Conservation (phyloP, 345 rosid species). For the Salix purpurea region DNA sequence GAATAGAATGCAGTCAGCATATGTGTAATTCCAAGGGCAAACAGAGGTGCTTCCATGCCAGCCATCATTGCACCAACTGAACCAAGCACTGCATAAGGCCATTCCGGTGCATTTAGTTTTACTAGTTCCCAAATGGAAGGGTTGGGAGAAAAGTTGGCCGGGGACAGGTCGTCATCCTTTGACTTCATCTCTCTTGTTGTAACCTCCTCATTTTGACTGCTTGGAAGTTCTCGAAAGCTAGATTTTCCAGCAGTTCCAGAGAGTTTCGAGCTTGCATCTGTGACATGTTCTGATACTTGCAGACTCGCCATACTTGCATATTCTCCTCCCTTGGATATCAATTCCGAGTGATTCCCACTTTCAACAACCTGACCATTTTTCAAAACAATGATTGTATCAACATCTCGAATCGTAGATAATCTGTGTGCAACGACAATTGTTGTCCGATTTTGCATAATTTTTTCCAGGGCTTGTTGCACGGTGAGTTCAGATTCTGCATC, state of each 20-base stretch:
- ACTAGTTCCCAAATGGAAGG: conserved; percentile 54
- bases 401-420: conserved; percentile 63
- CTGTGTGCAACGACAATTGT: conserved; percentile 72
- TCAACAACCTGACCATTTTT: conserved; percentile 64
- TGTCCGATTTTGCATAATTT: conserved; percentile 55
- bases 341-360: conserved; percentile 63
- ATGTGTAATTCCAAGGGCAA: conserved; percentile 67
- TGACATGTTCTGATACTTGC: conserved; percentile 43
- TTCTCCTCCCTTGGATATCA: conserved; percentile 59
- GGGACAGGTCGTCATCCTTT: conserved; percentile 21
- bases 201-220: conserved; percentile 18
- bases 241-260: conserved; percentile 32
- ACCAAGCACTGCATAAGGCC: conserved; percentile 79
- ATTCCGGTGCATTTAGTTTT: conserved; percentile 72
- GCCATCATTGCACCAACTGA: conserved; percentile 71
- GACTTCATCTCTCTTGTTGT: conserved; percentile 1
- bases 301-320: conserved; percentile 53
- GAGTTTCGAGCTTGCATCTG: conserved; percentile 27
- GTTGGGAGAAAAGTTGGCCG: conserved; percentile 1
- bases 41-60: conserved; percentile 68
- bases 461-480: conserved; percentile 73
- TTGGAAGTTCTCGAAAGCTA: conserved; percentile 38
- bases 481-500: conserved; percentile 72
- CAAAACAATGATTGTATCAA: conserved; percentile 61
- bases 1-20: conserved; percentile 61